Evolutionary conservation across 805 yeast genomes (phyloP), one percentile per base, ranked within the genome.

Genomic region (Tetrapisispora nanseiensis): DNA sequence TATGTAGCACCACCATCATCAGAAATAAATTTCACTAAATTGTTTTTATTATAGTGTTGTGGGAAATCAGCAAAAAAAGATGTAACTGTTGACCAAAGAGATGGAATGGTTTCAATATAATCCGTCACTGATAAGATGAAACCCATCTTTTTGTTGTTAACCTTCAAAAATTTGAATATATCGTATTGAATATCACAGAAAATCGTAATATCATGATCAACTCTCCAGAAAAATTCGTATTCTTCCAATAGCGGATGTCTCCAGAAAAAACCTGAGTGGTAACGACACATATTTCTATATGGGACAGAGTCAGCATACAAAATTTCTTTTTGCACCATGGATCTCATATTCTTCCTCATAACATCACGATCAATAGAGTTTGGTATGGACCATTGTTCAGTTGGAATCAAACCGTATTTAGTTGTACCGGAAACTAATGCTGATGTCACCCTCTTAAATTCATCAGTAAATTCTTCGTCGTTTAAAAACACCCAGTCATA

Each of bases 401-500:
- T 44, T 9, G 80, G 78, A 23, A 85, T 73, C 26, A 60, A 49
- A 11, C 89, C 94, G 56, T 78, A 85, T 43, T 71, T 70, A 29
- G 78, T 74, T 4, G 55, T 61, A 30, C 90, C 87, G 2, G 82
- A 70, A n/a, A 80, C 73, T 12, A 70, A 53, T 18, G 69, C 69
- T 11, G 68, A 46, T 1, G 82, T 71, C 21, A 66, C 59, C 22
- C 62, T 55, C 43, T 66, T 71, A 59, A 84, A 85, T 47, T 73
- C 75, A 3, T 68, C 70, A 33, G 70, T 56, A 58, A 85, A 85
- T 2, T 73, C 75, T 46, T 68, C 73, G 54, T 85, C 87, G 58
- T 85, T 85, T 37, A 84, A 60, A 51, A 85, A 84, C 3, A 82
- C 80, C 86, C 87, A 84, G 59, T 84, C 92, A 55, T 84, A 83